Evolutionary conservation across 768 basidiomycete species (phyloP), one percentile per base, ranked within the genome.

Genomic region (Tubosaeta sp.): DNA sequence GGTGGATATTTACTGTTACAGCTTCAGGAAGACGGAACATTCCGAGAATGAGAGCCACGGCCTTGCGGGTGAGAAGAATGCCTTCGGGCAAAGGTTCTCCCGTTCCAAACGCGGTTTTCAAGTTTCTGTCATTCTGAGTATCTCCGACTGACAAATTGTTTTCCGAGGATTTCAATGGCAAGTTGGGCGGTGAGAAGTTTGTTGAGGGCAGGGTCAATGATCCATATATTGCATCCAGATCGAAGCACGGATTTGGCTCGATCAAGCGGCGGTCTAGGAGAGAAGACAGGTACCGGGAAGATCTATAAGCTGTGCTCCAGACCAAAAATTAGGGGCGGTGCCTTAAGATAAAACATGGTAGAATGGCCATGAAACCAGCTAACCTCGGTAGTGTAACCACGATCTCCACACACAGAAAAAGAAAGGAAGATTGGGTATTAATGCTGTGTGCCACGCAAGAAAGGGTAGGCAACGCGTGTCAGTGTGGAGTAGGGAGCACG

Each of bases 351-450:
- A 24, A 40, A 8, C 1, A 40, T 19, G 34, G n/a, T 9, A 18
- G 16, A 18, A 9, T n/a, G 34, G 34, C n/a, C 9, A 27, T 27
- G 27, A 39, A 46, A 3, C 12, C 7, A 35, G 29, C 67, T 54
- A 51, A 87, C 88, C 87, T 77, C 75, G 79, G 64, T 85, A 91
- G 67, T 92, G 89, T 35, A 83, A 85, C 88, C 88, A 92, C 38
- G 87, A 83, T 39, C 89, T 76, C 89, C 89, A 92, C 10, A 75
- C 79, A 59, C 87, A 90, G 68, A 87, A 92, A 72, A 92, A 89
- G 65, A 92, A 85, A 0, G 89, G 89, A 19, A 92, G 67, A 64
- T 92, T 92, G 27, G 89, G 90, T 68, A 91, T 81, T 39, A 91
- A 63, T 22, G 89, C 89, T 91, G 51, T n/a, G 38, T 24, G 13